Evolutionary conservation across 2,329 filamentous ascomycete genomes (phyloP), one percentile per base, ranked within the genome.

Genomic region (Grosmannia clavigera): DNA sequence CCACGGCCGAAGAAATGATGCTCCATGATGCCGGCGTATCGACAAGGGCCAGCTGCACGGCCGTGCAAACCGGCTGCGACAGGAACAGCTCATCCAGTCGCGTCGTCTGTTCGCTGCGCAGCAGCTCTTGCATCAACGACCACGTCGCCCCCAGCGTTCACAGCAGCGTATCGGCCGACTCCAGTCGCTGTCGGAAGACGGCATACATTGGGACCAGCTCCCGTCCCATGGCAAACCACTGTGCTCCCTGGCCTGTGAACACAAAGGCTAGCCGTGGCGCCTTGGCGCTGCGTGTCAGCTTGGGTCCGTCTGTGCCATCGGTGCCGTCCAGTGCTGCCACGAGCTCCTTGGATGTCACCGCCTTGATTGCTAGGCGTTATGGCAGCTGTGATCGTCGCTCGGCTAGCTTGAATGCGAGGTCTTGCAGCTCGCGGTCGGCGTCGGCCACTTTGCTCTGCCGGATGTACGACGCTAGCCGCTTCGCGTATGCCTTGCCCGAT

Each of bases 41-140:
- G 2, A 71, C 67, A 3, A 72, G 64, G 1, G 64, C 66, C 3
- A 70, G 52, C 61, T 71, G 68, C 2, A 70, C 46, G 5, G 68
- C 69, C 4, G 69, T 70, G 22, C 65, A 69, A 19, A 67, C 61
- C 9, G 68, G 67, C 61, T 71, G 69, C 11, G 67, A 63, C 31
- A 69, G 58, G 12, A 65, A 59, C 0, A 67, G 43, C 40, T 35
- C 27, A 22, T 43, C 22, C 2, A 61, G 19, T 1, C 33, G 52
- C 0, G 76, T 76, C 3, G 55, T 61, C 22, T 58, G 56, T 1
- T 59, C 59, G 19, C 1, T 55, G 38, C 0, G 61, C 58, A 43
- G 33, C 19, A 60, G 54, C 54, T 58, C 57, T 10, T 33, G 22
- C 12, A 2, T 3, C 12, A 58, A 14, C 43, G 43, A 57, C 43